Percentiles rank a stretch among this genome's conserved stretches.
Evolutionary conservation across 2,329 filamentous ascomycete genomes (phyloP).

Genomic region (Colletotrichum liaoningense): DNA sequence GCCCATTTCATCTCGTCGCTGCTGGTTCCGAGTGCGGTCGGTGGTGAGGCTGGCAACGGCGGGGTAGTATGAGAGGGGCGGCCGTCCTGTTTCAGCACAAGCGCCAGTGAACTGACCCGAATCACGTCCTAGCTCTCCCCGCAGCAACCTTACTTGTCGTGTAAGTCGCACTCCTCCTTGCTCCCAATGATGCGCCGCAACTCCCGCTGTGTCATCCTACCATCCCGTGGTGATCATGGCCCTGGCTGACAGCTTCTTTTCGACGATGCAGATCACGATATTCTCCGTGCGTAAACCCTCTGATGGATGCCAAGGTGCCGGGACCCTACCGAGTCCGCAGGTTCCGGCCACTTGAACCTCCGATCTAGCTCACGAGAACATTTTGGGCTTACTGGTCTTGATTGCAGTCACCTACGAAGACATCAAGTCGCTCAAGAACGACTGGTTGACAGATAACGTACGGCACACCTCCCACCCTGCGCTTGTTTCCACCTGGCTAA

Average conservation of each 20-base stretch:
- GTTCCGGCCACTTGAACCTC: neutral
- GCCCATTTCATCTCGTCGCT: neutral
- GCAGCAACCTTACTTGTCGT: constrained; percentile 56
- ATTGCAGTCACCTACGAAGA: constrained; percentile 85
- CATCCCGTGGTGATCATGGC: too few relatives aligned
- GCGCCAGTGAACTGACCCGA: constrained; percentile 34
- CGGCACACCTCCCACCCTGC: constrained; percentile 39
- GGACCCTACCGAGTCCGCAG: neutral
- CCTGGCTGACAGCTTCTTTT: constrained; percentile 17
- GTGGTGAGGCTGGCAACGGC: neutral
- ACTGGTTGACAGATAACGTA: constrained; percentile 98
- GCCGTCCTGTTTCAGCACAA: constrained; percentile 19
- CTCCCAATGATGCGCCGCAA: neutral
- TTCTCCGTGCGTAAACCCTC: constrained; percentile 32
- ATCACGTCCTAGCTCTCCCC: constrained; percentile 45
- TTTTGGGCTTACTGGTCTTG: constrained; percentile 14
- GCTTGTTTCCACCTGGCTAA: constrained; percentile 38
- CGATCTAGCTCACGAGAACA: neutral
- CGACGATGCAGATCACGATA: constrained; percentile 46
- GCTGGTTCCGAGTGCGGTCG: neutral
- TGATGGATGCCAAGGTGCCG: neutral
- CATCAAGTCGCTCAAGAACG: constrained; percentile 86
- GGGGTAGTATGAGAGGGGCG: constrained; percentile 5
- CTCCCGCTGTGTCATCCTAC: neutral
- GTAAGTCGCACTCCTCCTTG: constrained; percentile 48